Conservation (phyloP, 371 early-diverging fungal genomes). For the Mortierella sp. region DNA sequence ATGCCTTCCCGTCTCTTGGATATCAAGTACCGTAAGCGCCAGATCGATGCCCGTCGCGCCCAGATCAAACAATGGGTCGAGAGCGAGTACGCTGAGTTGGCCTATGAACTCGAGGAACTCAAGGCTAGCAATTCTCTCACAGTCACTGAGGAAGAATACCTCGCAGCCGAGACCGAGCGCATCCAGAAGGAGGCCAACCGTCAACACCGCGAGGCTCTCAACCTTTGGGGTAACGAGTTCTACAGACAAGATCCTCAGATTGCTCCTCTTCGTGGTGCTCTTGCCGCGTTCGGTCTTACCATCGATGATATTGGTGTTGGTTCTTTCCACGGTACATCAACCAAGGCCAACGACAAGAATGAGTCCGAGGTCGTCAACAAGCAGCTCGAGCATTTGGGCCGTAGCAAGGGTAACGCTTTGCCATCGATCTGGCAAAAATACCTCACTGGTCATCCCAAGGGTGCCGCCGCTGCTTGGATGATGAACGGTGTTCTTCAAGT, state of each 20-base stretch:
- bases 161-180: conserved; percentile 84
- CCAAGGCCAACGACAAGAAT: conserved; percentile 97
- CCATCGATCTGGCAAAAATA: conserved; percentile 95
- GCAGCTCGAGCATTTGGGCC: conserved; percentile 92
- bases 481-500: conserved; percentile 93
- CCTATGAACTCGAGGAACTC: conserved; percentile 81
- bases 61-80: conserved; percentile 92
- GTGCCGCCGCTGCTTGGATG: conserved; percentile 98
- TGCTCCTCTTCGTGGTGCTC: conserved; percentile 92
- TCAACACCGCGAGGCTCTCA: conserved; percentile 87
- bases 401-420: conserved; percentile 87
- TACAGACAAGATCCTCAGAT: conserved; percentile 86
- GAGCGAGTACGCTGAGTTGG: conserved; percentile 80
- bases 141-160: conserved; percentile 77
- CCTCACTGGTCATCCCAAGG: conserved; percentile 97
- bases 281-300: conserved; percentile 92
- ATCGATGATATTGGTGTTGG: conserved; percentile 96
- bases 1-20: conserved; percentile 84
- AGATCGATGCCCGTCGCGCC: conserved; percentile 82
- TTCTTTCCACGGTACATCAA: conserved; percentile 98
- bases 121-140: conserved; percentile 72
- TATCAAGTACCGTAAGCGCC: conserved; percentile 92
- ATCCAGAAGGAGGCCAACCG: conserved; percentile 89
- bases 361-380: conserved; percentile 91
- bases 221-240: conserved; percentile 91